Evolutionary conservation across 805 yeast genomes (phyloP).

Genomic region (Naumovozyma baii): DNA sequence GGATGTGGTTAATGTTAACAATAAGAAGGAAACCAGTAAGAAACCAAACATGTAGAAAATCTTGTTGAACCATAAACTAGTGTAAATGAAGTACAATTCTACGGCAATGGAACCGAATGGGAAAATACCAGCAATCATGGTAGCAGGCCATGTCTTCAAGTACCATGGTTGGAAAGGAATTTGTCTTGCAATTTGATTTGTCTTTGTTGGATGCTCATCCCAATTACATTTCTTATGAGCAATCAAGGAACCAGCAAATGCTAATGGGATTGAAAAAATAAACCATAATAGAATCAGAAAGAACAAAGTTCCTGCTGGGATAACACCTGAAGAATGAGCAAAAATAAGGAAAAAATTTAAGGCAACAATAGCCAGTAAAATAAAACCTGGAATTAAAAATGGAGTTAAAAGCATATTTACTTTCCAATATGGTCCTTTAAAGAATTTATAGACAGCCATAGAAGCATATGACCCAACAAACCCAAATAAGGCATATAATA

Average conservation of each 20-base stretch:
- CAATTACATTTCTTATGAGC: slow-evolving; percentile 54
- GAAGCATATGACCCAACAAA: slow-evolving; percentile 81
- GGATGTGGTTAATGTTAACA: slow-evolving; percentile 73
- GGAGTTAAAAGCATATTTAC: slow-evolving; percentile 78
- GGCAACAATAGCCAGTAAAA: slow-evolving; percentile 53
- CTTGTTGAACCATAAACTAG: slow-evolving; percentile 87
- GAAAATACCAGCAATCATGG: slow-evolving; percentile 76
- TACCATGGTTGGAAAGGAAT: slow-evolving; percentile 88
- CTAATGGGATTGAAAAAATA: slow-evolving; percentile 71
- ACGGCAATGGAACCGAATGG: slow-evolving; percentile 94
- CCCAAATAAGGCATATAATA: slow-evolving; percentile 73
- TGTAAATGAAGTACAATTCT: slow-evolving; percentile 85
- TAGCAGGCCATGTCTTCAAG: slow-evolving; percentile 53
- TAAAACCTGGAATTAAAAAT: slow-evolving; percentile 67
- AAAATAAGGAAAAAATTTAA: slow-evolving; percentile 75
- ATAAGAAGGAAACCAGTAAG: slow-evolving; percentile 74
- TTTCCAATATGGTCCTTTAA: slow-evolving; percentile 90
- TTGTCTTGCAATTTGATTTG: slow-evolving; percentile 94
- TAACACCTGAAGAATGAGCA: slow-evolving; percentile 84
- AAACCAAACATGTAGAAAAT: slow-evolving; percentile 97
- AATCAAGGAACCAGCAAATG: slow-evolving; percentile 71
- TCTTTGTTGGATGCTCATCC: slow-evolving; percentile 65
- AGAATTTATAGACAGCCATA: slow-evolving; percentile 73
- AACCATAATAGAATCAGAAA: slow-evolving; percentile 82
- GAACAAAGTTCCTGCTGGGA: slow-evolving; percentile 82